phyloP scores from a whole-genome alignment of 2,329 filamentous ascomycete species.

The Trichocomaceae sp. region DNA sequence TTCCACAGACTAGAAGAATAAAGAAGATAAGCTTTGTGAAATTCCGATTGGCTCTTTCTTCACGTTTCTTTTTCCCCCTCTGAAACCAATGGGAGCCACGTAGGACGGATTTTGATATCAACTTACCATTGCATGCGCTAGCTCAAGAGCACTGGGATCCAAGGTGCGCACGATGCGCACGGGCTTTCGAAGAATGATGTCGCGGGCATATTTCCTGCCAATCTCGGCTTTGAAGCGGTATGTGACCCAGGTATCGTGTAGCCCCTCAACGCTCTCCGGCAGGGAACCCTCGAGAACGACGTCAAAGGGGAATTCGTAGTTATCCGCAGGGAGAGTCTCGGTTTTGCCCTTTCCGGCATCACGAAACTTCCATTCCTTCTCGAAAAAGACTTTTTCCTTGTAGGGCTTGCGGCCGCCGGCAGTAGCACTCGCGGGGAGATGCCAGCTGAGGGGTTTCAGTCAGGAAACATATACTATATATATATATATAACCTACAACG shows the following conservation, averaged over 20 bases:
- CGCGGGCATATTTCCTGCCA: constrained; percentile 82
- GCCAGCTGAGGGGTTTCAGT: constrained; percentile 23
- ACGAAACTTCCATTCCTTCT: constrained; percentile 66
- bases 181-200: constrained; percentile 72
- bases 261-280: constrained; percentile 84
- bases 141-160: constrained; percentile 67
- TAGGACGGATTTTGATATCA: neutral
- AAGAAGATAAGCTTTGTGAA: neutral
- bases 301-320: constrained; percentile 80
- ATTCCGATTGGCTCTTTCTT: neutral
- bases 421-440: constrained; percentile 31
- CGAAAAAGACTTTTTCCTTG: constrained; percentile 51
- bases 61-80: neutral
- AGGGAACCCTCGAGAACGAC: constrained; percentile 60
- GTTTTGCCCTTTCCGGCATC: constrained; percentile 43
- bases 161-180: constrained; percentile 71
- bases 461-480: neutral
- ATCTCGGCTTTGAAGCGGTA: constrained; percentile 91
- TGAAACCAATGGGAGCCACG: neutral
- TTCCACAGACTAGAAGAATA: constrained; percentile 59
- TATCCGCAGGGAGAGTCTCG: constrained; percentile 60
- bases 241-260: constrained; percentile 76
- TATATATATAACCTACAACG: neutral
- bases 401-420: constrained; percentile 32
- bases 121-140: constrained; percentile 73